A percentile compares a stretch with the other conserved stretches of the same genome.
phyloP scores from a whole-genome alignment of 1,139 yeast genomes.

The Suhomyces bribrorum region DNA sequence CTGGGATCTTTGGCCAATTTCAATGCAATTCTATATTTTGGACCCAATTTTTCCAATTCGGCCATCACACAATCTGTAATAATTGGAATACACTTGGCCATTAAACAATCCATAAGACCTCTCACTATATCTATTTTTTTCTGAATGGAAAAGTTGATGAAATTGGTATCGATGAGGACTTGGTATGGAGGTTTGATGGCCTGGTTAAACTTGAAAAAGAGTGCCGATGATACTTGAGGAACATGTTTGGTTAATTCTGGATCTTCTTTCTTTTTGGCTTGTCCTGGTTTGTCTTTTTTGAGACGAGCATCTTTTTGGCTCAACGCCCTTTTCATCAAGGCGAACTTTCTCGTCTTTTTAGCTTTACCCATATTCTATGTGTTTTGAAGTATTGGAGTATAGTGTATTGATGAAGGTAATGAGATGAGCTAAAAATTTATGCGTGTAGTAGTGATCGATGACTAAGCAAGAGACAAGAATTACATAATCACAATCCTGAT shows the following conservation, averaged over 20 bases:
- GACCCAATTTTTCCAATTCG: slow-evolving; percentile 93
- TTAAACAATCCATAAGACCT: slow-evolving; percentile 94
- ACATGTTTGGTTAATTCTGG: slow-evolving; percentile 80
- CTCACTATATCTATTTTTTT: slow-evolving; percentile 89
- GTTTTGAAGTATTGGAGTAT: not conserved
- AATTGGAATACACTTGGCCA: slow-evolving; percentile 93
- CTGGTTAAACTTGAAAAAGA: slow-evolving; percentile 90
- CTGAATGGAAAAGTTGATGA: slow-evolving; percentile 92
- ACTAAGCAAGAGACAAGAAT: slow-evolving; percentile 3
- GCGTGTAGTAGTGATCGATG: not conserved
- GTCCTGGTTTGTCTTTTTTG: slow-evolving; percentile 29
- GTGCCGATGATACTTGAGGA: slow-evolving; percentile 94
- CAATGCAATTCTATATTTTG: slow-evolving; percentile 89
- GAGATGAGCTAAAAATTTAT: slow-evolving; percentile 14
- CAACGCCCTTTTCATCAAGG: slow-evolving; percentile 81
- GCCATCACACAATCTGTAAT: slow-evolving; percentile 98
- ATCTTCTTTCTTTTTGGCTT: slow-evolving; percentile 52
- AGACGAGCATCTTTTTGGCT: slow-evolving; percentile 71
- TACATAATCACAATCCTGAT: slow-evolving; percentile 4
- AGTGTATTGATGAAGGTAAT: slow-evolving; percentile 2
- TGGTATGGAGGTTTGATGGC: slow-evolving; percentile 97
- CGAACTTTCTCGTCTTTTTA: slow-evolving; percentile 94
- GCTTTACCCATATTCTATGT: slow-evolving; percentile 80
- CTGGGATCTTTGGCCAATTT: slow-evolving; percentile 92
- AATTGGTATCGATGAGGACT: slow-evolving; percentile 92